Percentiles rank a stretch among this genome's conserved stretches.
Conservation (phyloP, 768 basidiomycete species). For the Neoboletus magnificus region DNA sequence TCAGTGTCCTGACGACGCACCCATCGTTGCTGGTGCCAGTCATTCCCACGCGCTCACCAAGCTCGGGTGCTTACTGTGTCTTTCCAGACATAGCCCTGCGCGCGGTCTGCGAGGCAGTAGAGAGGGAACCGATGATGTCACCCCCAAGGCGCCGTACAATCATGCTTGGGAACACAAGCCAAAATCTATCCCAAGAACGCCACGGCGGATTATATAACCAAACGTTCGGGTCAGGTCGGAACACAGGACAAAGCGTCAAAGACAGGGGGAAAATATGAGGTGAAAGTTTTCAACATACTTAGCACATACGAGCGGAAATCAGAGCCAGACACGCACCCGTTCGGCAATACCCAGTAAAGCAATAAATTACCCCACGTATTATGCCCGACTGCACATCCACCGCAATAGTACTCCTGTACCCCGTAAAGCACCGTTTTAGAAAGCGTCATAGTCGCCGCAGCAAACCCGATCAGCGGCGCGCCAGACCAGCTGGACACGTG, state of each 20-base stretch:
- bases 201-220: not conserved
- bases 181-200: conserved; percentile 46
- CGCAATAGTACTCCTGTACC: conserved; percentile 76
- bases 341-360: conserved; percentile 70
- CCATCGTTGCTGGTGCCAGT: not conserved
- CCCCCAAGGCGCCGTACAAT: conserved; percentile 58
- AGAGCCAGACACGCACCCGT: conserved; percentile 52
- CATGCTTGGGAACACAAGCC: conserved; percentile 69
- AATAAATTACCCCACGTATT: conserved; percentile 53
- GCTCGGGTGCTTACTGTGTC: conserved; percentile 13
- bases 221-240: too few relatives aligned
- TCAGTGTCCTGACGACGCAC: not conserved
- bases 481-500: conserved; percentile 58
- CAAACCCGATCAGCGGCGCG: conserved; percentile 74
- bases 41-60: not conserved
- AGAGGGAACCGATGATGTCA: conserved; percentile 53
- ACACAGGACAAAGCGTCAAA: not conserved
- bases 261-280: not conserved
- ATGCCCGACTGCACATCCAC: conserved; percentile 71
- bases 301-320: not conserved
- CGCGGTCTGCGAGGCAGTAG: conserved; percentile 22
- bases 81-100: conserved; percentile 34
- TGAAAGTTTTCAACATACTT: conserved; percentile 3
- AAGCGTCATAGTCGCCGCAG: conserved; percentile 71
- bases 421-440: conserved; percentile 85